Evolutionary conservation across 2,329 filamentous ascomycete genomes (phyloP).

Genomic region (Ophiostoma tasmaniense): DNA sequence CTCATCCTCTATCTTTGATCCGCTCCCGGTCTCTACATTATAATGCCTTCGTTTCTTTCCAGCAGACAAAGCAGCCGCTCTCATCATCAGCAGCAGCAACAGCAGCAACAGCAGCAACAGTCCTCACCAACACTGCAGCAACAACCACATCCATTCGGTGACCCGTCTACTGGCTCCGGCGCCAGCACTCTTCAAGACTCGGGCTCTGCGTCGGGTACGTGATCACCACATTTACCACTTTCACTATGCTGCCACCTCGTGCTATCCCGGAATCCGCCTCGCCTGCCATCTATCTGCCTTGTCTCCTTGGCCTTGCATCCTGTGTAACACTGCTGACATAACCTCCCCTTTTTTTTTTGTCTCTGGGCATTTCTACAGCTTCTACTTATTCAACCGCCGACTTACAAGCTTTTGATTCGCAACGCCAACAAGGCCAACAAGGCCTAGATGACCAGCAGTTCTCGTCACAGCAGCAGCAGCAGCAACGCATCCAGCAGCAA

Average conservation of each 20-base stretch:
- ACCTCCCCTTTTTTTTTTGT: neutral
- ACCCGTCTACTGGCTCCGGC: constrained; percentile 28
- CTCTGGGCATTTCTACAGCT: constrained; percentile 5
- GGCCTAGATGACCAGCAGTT: constrained; percentile 13
- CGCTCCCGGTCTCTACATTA: constrained; percentile 18
- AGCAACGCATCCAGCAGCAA: constrained; percentile 23
- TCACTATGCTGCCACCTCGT: neutral
- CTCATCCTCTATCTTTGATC: constrained; percentile 4
- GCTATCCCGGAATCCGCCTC: neutral
- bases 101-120: constrained; percentile 25
- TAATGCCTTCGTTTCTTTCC: constrained; percentile 48
- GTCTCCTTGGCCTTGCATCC: neutral
- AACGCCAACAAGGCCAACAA: neutral
- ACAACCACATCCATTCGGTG: constrained; percentile 38
- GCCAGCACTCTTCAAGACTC: constrained; percentile 18
- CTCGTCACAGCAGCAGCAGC: constrained; percentile 19
- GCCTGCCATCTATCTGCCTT: neutral
- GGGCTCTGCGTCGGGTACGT: constrained; percentile 14
- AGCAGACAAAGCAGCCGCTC: constrained; percentile 49
- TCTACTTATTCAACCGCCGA: constrained; percentile 18
- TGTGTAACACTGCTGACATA: constrained; percentile 9
- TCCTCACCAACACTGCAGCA: constrained; percentile 22
- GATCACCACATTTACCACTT: neutral
- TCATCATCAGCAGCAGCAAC: constrained; percentile 32
- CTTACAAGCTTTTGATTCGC: constrained; percentile 17